phyloP scores from a whole-genome alignment of 2,329 filamentous ascomycete species.

The Diaporthe capsici region DNA sequence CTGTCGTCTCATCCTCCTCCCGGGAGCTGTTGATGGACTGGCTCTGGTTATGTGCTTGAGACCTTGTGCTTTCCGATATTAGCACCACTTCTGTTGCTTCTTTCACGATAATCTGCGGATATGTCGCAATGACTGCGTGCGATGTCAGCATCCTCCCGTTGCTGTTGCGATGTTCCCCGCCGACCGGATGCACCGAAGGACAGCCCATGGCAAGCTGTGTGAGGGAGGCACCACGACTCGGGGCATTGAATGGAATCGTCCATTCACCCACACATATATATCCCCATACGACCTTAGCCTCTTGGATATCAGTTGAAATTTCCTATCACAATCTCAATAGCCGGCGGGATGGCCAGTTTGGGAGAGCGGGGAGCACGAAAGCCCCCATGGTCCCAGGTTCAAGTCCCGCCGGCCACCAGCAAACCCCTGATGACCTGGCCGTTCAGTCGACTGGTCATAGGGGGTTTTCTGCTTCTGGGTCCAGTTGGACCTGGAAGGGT shows the following conservation, averaged over 20 bases:
- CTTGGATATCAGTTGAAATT: background rate
- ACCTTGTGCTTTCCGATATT: background rate
- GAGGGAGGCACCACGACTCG: too few relatives aligned
- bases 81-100: too few relatives aligned
- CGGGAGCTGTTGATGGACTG: background rate
- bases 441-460: background rate
- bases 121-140: background rate
- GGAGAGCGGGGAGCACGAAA: background rate
- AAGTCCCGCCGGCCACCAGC: background rate
- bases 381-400: background rate
- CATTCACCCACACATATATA: background rate
- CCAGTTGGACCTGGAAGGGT: background rate
- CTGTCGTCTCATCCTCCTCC: background rate
- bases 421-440: background rate
- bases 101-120: background rate
- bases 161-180: too few relatives aligned
- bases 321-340: background rate
- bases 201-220: too few relatives aligned
- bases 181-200: too few relatives aligned
- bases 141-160: background rate
- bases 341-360: background rate
- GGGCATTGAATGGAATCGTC: background rate
- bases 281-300: background rate
- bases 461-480: background rate
- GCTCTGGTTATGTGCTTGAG: background rate